These are phyloP conservation scores for Aspergillus intermedius DNA, from an alignment of 2,329 filamentous ascomycete genomes.

Conservation along the genomic window DNA sequence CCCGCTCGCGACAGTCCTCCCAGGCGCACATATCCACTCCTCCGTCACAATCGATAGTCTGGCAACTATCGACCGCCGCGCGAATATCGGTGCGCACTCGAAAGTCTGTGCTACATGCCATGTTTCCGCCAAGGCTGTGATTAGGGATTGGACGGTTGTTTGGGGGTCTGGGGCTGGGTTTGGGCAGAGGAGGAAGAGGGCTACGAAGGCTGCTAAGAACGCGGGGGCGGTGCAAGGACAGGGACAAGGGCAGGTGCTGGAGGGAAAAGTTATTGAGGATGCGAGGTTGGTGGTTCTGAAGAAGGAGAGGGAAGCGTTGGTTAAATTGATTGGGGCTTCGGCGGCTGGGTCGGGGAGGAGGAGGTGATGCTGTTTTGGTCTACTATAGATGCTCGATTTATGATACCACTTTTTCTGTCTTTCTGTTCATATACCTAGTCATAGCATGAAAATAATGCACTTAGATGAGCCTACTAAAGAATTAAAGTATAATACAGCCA, in stretches of 20 bases:
- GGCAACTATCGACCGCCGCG: slow-evolving; percentile 29
- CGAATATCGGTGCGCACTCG: slow-evolving; percentile 50
- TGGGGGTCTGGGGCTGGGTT: slow-evolving; percentile 53
- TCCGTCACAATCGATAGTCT: slow-evolving; percentile 41
- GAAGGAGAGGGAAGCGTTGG: slow-evolving; percentile 62
- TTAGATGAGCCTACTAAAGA: not conserved
- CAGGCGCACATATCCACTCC: slow-evolving; percentile 35
- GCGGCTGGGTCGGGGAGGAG: slow-evolving; percentile 18
- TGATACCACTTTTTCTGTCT: not conserved
- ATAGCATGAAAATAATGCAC: not conserved
- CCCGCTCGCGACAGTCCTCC: slow-evolving; percentile 29
- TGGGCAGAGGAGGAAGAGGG: slow-evolving; percentile 29
- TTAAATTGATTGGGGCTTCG: slow-evolving; percentile 51
- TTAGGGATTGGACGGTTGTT: slow-evolving; percentile 64
- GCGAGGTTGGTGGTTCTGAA: slow-evolving; percentile 58
- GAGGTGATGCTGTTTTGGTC: slow-evolving; percentile 13
- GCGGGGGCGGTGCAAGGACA: slow-evolving; percentile 12
- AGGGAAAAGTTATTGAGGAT: slow-evolving; percentile 56
- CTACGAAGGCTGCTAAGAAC: slow-evolving; percentile 11
- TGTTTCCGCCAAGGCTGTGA: slow-evolving; percentile 50
- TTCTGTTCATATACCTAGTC: slow-evolving; percentile 1
- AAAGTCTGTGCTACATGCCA: slow-evolving; percentile 61
- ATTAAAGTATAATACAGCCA: too few relatives aligned
- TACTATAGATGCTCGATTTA: not conserved
- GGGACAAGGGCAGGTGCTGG: slow-evolving; percentile 24